Conservation (phyloP, 768 basidiomycete species). For the Suillus alpinus region DNA sequence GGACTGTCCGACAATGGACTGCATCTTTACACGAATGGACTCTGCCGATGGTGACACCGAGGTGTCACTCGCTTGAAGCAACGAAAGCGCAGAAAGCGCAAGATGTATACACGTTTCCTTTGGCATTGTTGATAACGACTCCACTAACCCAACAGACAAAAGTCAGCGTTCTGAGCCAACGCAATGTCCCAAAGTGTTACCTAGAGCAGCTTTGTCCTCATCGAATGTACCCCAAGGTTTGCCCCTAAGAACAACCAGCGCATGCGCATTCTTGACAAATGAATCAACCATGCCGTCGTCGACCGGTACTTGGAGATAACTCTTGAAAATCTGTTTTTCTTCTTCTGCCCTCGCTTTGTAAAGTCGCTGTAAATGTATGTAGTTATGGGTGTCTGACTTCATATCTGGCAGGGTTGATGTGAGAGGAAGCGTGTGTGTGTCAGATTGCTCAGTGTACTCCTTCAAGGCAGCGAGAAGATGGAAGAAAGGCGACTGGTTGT, state of each 20-base stretch:
- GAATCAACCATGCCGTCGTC: constrained; percentile 57
- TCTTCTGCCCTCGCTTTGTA: constrained; percentile 77
- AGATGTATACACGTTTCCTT: constrained; percentile 70
- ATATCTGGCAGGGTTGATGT: constrained; percentile 90
- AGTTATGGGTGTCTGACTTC: constrained; percentile 84
- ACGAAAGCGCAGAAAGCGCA: constrained; percentile 60
- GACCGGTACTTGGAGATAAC: constrained; percentile 43
- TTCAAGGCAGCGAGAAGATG: constrained; percentile 73
- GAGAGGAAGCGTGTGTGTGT: constrained; percentile 71
- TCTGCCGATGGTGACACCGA: constrained; percentile 44
- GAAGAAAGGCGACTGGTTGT: constrained; percentile 68
- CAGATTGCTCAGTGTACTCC: constrained; percentile 53
- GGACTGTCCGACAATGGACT: constrained; percentile 46
- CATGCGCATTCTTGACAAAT: constrained; percentile 82
- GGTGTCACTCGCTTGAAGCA: constrained; percentile 25
- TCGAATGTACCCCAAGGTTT: constrained; percentile 60
- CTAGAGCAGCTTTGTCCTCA: constrained; percentile 43
- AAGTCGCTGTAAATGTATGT: constrained; percentile 80
- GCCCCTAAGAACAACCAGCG: constrained; percentile 62
- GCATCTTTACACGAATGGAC: constrained; percentile 50
- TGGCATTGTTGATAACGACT: constrained; percentile 38
- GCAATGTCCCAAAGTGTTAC: constrained; percentile 31
- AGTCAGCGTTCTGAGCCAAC: not conserved
- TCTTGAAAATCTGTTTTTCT: constrained; percentile 59
- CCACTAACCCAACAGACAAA: constrained; percentile 2